phyloP scores from a whole-genome alignment of 2,329 filamentous ascomycete species.

The Clonostachys sp. region DNA sequence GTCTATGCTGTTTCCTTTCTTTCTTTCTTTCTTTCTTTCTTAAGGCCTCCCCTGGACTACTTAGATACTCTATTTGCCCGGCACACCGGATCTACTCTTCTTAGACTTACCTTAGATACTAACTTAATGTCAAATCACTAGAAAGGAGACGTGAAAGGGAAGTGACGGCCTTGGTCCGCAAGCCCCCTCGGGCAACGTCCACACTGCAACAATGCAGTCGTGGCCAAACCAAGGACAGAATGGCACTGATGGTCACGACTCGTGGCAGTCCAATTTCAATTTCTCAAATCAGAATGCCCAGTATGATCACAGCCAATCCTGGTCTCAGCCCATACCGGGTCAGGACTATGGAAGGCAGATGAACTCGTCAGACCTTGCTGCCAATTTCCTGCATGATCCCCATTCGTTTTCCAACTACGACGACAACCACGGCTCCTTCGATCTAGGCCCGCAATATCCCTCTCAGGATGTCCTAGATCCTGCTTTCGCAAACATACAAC shows the following conservation, averaged over 20 bases:
- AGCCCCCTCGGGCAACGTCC: neutral
- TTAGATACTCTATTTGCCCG: no score
- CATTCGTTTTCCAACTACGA: conserved; percentile 16
- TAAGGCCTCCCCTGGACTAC: no score
- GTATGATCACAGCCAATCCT: conserved; percentile 30
- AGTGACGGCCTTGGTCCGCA: no score
- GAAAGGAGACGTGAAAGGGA: no score
- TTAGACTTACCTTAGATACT: no score
- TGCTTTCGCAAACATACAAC: conserved; percentile 26
- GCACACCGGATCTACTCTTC: no score
- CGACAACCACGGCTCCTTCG: conserved; percentile 18
- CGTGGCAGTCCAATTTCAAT: conserved; percentile 26
- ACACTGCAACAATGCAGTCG: conserved; percentile 26
- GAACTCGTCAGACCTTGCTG: conserved; percentile 6
- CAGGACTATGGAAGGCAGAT: conserved; percentile 1
- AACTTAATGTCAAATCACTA: no score
- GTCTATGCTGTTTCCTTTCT: no score
- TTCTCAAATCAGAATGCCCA: conserved; percentile 25
- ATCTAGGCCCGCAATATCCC: conserved; percentile 24
- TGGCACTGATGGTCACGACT: conserved; percentile 24
- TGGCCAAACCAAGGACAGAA: conserved; percentile 29
- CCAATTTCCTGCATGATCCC: conserved; percentile 24
- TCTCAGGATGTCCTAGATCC: conserved; percentile 28
- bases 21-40: no score
- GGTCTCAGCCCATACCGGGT: conserved; percentile 20